Evolutionary conservation across 306 rosid species (phyloP).

Genomic region (Sesbania bispinosa): DNA sequence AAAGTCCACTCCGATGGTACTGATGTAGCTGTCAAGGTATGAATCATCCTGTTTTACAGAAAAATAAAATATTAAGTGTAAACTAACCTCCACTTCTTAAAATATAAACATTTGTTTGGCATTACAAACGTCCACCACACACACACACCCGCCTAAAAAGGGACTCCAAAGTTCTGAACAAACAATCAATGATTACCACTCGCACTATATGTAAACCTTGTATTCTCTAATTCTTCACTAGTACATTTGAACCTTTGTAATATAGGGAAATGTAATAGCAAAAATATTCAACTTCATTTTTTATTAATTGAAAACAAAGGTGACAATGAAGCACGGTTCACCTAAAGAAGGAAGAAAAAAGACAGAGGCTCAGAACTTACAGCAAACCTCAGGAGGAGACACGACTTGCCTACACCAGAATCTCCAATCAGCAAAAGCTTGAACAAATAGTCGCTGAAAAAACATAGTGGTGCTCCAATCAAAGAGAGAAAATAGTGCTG

Average conservation of each 20-base stretch:
- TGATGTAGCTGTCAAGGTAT: slow-evolving; percentile 98
- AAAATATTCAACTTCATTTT: neutral
- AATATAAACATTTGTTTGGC: neutral
- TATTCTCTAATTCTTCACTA: slow-evolving; percentile 6
- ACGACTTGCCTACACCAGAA: slow-evolving; percentile 99
- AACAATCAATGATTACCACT: neutral
- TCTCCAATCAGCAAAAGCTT: slow-evolving; percentile 97
- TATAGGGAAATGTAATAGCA: neutral
- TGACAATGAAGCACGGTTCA: neutral
- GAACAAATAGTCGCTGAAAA: slow-evolving; percentile 86
- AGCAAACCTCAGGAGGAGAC: slow-evolving; percentile 98
- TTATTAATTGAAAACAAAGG: neutral
- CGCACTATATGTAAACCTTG: neutral
- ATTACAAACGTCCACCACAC: neutral
- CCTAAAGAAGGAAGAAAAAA: neutral
- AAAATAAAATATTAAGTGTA: slow-evolving; percentile 19
- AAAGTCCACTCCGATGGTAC: slow-evolving; percentile 99
- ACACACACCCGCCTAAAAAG: neutral
- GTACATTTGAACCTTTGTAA: neutral
- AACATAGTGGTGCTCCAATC: neutral
- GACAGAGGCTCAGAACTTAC: slow-evolving; percentile 51
- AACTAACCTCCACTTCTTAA: neutral
- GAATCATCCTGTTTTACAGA: slow-evolving; percentile 78
- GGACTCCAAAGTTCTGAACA: neutral
- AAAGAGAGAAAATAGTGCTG: neutral